A percentile compares a stretch with the other conserved stretches of the same genome.
phyloP scores from a whole-genome alignment of 768 basidiomycete genomes.

The Leccinum fibrillosum region DNA sequence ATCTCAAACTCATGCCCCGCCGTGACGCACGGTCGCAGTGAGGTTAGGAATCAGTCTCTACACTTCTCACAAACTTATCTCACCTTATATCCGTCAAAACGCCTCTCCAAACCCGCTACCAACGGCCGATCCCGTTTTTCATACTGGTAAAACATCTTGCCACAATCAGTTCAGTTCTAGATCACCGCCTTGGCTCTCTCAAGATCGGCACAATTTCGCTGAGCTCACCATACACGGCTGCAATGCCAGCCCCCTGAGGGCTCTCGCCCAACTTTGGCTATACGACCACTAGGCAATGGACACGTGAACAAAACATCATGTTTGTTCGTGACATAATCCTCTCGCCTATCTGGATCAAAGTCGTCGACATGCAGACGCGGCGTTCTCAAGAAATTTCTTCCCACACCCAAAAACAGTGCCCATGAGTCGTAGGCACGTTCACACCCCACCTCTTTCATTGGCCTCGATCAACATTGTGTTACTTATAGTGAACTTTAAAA shows the following conservation, averaged over 20 bases:
- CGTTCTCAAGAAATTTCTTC: conserved; percentile 23
- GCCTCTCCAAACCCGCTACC: conserved; percentile 16
- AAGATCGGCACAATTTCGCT: conserved; percentile 11
- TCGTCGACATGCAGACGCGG: conserved; percentile 28
- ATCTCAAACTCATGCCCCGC: conserved; percentile 5
- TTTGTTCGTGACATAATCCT: conserved; percentile 25
- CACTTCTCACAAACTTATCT: conserved; percentile 5
- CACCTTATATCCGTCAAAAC: conserved; percentile 20
- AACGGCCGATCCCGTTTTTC: conserved; percentile 16
- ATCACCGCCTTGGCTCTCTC: conserved; percentile 6
- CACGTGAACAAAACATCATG: conserved; percentile 1
- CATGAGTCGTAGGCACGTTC: conserved; percentile 27
- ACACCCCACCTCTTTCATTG: conserved; percentile 27
- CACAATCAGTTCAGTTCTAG: conserved; percentile 2
- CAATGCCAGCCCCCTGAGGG: neutral
- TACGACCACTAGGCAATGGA: neutral
- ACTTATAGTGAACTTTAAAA: conserved; percentile 26
- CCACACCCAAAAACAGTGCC: conserved; percentile 20
- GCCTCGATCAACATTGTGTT: conserved; percentile 18
- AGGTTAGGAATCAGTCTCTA: conserved; percentile 5
- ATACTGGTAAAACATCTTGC: conserved; percentile 1
- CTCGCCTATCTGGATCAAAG: conserved; percentile 11
- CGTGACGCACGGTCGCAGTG: conserved; percentile 13
- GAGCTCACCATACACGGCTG: conserved; percentile 1
- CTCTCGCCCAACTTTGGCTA: neutral